phyloP scores from a whole-genome alignment of 2,329 filamentous ascomycete species.

The Pestalotiopsis sp. region DNA sequence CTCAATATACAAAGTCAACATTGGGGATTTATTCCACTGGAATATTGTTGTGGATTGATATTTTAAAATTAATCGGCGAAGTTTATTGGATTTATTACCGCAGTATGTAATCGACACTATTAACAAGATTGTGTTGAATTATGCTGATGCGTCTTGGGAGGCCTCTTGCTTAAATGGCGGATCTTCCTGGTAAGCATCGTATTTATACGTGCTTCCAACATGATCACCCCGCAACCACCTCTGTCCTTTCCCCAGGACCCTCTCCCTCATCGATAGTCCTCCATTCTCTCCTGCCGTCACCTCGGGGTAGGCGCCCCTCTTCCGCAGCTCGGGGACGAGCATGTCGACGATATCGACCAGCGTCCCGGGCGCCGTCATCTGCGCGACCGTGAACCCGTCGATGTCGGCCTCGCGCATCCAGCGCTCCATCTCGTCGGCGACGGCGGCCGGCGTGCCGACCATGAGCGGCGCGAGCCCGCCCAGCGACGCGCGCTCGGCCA shows the following conservation, averaged over 20 bases:
- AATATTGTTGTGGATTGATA: too few species aligned
- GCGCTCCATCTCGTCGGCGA: slow-evolving; percentile 27
- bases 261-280: slow-evolving; percentile 57
- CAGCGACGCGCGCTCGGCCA: slow-evolving; percentile 42
- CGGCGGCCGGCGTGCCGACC: slow-evolving; percentile 26
- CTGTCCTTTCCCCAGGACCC: slow-evolving; percentile 63
- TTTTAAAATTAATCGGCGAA: too few species aligned
- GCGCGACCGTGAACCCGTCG: slow-evolving; percentile 29
- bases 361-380: slow-evolving; percentile 26
- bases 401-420: slow-evolving; percentile 28
- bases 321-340: slow-evolving; percentile 26
- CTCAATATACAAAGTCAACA: too few species aligned
- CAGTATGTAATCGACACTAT: neutral
- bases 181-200: slow-evolving; percentile 61
- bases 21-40: too few species aligned
- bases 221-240: slow-evolving; percentile 58
- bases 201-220: slow-evolving; percentile 60
- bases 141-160: neutral
- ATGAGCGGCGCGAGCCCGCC: slow-evolving; percentile 31
- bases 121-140: neutral
- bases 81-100: neutral
- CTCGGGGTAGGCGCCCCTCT: slow-evolving; percentile 31
- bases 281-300: slow-evolving; percentile 28
- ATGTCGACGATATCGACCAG: slow-evolving; percentile 29
- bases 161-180: neutral